These are phyloP conservation scores for Medicago arabica DNA, from an alignment of 306 rosid genomes.

Conservation along the genomic window DNA sequence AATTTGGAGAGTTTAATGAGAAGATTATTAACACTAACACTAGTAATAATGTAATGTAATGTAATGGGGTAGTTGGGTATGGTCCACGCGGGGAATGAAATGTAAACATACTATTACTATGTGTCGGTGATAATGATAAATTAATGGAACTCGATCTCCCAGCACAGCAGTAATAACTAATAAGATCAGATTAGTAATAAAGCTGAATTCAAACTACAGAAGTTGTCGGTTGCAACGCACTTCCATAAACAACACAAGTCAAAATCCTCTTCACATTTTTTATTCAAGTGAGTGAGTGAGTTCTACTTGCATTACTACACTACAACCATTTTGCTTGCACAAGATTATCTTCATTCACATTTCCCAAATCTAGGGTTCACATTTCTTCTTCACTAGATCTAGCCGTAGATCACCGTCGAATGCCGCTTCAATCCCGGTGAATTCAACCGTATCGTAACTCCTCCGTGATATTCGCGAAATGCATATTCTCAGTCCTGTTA, in stretches of 20 bases:
- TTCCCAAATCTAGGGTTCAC: background rate
- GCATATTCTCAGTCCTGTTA: conserved; percentile 64
- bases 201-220: background rate
- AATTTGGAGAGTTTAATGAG: too few relatives aligned
- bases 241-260: background rate
- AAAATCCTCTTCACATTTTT: background rate
- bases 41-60: too few relatives aligned
- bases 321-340: background rate
- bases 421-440: conserved; percentile 42
- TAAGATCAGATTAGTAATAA: too few relatives aligned
- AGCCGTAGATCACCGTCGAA: conserved; percentile 37
- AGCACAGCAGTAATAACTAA: too few relatives aligned
- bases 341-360: background rate
- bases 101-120: too few relatives aligned
- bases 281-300: background rate
- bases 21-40: too few relatives aligned
- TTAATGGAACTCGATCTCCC: background rate
- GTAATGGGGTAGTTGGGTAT: background rate
- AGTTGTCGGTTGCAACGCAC: background rate
- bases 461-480: conserved; percentile 39
- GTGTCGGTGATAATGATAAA: conserved; percentile 5
- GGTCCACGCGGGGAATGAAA: background rate
- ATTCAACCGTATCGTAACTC: conserved; percentile 34
- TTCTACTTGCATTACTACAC: background rate
- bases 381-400: conserved; percentile 35